Evolutionary conservation across 345 rosid genomes (phyloP).

Genomic region (Sisymbrium irio): DNA sequence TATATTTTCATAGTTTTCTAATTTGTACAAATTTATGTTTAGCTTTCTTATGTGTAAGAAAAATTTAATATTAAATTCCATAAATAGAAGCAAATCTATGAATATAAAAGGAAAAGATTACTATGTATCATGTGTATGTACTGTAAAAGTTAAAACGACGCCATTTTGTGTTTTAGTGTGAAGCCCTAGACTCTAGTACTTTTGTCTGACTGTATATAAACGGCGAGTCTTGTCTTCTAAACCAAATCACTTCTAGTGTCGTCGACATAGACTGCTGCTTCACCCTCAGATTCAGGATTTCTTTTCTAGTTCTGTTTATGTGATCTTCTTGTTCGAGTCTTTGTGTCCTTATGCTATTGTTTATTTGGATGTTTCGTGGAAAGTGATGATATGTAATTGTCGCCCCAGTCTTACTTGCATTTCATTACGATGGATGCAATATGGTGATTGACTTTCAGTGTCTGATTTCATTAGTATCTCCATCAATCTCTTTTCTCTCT

Average conservation of each 20-base stretch:
- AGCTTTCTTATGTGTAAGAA: too few relatives aligned
- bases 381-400: slow-evolving; percentile 66
- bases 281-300: background rate
- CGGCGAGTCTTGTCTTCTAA: background rate
- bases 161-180: background rate
- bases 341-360: background rate
- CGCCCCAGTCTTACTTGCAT: slow-evolving; percentile 94
- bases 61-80: too few relatives aligned
- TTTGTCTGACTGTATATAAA: background rate
- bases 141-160: too few relatives aligned
- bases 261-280: background rate
- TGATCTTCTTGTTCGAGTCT: background rate
- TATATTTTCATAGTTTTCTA: background rate
- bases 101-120: too few relatives aligned
- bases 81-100: too few relatives aligned
- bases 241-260: too few relatives aligned
- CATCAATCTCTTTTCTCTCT: too few relatives aligned
- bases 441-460: slow-evolving; percentile 69
- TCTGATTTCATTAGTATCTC: slow-evolving; percentile 26
- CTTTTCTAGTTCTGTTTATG: background rate
- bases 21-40: too few relatives aligned
- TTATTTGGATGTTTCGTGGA: background rate
- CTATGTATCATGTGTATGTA: too few relatives aligned
- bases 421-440: slow-evolving; percentile 33
- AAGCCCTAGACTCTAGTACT: slow-evolving; percentile 1